Conservation (phyloP, 345 rosid species). For the Lagerstroemia speciosa region DNA sequence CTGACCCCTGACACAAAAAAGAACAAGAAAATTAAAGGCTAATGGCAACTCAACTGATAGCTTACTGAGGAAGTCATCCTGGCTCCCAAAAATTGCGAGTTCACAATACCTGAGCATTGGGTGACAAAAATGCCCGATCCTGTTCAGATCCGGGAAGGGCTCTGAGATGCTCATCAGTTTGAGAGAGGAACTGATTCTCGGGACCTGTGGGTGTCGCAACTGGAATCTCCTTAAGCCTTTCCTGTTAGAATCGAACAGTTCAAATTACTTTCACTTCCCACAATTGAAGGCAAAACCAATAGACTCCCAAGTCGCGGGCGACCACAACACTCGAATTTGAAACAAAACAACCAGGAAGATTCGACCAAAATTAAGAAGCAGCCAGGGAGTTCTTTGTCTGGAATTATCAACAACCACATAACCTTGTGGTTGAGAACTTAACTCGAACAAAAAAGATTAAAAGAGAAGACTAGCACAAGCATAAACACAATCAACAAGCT, state of each 20-base stretch:
- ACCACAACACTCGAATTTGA: neutral
- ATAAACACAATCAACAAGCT: neutral
- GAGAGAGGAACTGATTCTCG: constrained; percentile 40
- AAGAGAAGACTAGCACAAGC: neutral
- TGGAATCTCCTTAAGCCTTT: constrained; percentile 78
- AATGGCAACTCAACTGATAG: neutral
- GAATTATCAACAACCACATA: neutral
- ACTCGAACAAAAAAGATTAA: neutral
- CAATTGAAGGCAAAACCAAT: neutral
- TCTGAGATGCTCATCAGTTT: constrained; percentile 31
- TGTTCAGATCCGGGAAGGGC: constrained; percentile 85
- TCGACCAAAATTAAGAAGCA: neutral
- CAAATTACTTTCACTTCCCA: neutral
- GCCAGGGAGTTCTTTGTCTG: neutral
- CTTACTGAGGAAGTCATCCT: neutral
- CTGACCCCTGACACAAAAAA: constrained; percentile 45
- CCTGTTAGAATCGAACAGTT: constrained; percentile 33
- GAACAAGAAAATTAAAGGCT: neutral
- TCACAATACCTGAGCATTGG: constrained; percentile 52
- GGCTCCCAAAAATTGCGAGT: neutral
- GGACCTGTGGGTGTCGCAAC: constrained; percentile 36
- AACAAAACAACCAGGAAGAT: neutral
- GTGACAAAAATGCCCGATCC: constrained; percentile 50
- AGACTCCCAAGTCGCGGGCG: neutral
- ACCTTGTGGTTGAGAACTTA: neutral